Evolutionary conservation across 768 basidiomycete genomes (phyloP).

Genomic region (Naganishia vaughanmartiniae): DNA sequence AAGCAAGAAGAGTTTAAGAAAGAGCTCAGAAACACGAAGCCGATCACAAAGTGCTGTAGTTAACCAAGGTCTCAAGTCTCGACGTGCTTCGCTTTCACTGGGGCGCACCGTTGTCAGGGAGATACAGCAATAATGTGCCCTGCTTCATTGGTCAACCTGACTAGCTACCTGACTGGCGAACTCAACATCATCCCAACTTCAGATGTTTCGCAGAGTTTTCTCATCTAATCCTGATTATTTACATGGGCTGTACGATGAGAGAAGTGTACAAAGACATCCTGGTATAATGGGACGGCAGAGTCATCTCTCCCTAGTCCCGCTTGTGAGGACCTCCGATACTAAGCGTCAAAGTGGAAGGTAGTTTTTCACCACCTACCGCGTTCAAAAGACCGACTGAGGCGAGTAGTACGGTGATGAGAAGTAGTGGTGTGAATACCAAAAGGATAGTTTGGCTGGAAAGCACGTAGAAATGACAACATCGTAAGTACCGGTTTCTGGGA

Average conservation of each 20-base stretch:
- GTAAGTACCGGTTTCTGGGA: background rate
- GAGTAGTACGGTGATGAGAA: constrained; percentile 24
- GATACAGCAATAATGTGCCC: background rate
- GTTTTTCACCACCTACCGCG: constrained; percentile 20
- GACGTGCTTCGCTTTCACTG: background rate
- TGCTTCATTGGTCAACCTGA: background rate
- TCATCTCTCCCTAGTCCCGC: constrained; percentile 24
- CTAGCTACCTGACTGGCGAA: no score
- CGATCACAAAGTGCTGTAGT: background rate
- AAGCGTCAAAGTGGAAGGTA: constrained; percentile 28
- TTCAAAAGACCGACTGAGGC: constrained; percentile 20
- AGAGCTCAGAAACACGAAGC: background rate
- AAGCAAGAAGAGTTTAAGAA: no score
- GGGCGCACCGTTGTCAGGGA: background rate
- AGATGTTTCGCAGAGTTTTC: background rate
- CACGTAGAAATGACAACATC: background rate
- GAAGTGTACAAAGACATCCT: constrained; percentile 9
- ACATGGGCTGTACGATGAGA: background rate
- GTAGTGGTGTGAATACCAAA: constrained; percentile 28
- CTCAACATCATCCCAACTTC: background rate
- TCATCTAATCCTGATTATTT: background rate
- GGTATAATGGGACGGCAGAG: background rate
- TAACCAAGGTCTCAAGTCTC: background rate
- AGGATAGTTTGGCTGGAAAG: constrained; percentile 28
- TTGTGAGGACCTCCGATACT: constrained; percentile 26